These are phyloP conservation scores for Coffea humblotiana DNA, from an alignment of 305 asterid species.

Conservation along the genomic window DNA sequence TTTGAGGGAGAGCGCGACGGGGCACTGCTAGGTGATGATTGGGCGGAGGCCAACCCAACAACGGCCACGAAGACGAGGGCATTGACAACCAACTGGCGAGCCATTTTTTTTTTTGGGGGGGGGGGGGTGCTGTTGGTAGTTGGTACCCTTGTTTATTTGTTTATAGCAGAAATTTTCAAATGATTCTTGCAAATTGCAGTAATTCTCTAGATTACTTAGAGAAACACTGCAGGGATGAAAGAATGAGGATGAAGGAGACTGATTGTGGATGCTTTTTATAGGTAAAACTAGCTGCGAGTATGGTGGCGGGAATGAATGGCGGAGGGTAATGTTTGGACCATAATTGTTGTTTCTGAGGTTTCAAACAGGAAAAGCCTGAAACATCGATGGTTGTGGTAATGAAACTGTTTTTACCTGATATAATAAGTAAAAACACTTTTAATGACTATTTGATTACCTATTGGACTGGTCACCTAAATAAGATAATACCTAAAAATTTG, in stretches of 20 bases:
- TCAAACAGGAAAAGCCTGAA: neutral
- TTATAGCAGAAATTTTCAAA: neutral
- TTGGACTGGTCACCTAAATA: too few species aligned
- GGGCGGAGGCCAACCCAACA: neutral
- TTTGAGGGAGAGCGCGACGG: neutral
- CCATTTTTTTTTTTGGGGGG: neutral
- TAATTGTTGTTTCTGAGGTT: neutral
- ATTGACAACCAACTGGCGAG: constrained; percentile 1
- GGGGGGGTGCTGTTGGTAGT: too few species aligned
- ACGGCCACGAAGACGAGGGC: neutral
- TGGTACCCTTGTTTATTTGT: too few species aligned
- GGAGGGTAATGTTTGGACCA: neutral
- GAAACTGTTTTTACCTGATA: too few species aligned
- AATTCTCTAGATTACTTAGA: neutral
- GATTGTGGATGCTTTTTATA: neutral
- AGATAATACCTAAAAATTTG: too few species aligned
- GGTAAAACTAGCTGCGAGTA: neutral
- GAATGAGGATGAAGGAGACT: neutral
- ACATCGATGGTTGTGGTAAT: too few species aligned
- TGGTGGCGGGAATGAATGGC: neutral
- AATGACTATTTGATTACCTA: too few species aligned
- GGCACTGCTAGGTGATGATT: neutral
- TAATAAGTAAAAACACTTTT: too few species aligned
- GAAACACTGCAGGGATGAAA: neutral
- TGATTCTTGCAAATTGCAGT: constrained; percentile 3